Conservation (phyloP, 2,329 filamentous ascomycete species). For the Phaeophleospora eucalypticola region DNA sequence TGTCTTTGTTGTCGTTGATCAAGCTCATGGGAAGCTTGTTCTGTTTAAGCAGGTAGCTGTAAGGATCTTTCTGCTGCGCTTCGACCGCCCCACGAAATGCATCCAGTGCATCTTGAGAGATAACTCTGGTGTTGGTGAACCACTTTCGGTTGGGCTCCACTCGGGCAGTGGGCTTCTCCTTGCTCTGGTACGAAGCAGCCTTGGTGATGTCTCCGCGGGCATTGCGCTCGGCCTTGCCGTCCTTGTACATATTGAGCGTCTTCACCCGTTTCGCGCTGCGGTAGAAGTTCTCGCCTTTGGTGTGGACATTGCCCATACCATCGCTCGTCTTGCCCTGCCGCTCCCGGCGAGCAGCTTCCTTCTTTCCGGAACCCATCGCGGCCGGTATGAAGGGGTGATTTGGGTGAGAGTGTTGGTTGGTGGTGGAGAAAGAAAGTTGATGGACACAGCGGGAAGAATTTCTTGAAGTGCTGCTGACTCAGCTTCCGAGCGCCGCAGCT, state of each 20-base stretch:
- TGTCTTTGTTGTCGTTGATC: constrained; percentile 71
- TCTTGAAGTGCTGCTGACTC: not conserved
- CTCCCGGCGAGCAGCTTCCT: constrained; percentile 76
- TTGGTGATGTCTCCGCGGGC: constrained; percentile 78
- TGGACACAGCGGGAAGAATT: not conserved
- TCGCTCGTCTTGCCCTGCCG: constrained; percentile 81
- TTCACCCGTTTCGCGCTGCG: constrained; percentile 81
- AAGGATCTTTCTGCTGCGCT: constrained; percentile 84
- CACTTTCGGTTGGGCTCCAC: constrained; percentile 96
- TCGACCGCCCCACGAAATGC: constrained; percentile 90
- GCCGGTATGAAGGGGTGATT: constrained; percentile 2
- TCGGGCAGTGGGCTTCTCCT: constrained; percentile 74
- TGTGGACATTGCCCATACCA: constrained; percentile 86
- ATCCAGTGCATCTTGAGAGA: constrained; percentile 81
- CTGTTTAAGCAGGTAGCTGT: constrained; percentile 89
- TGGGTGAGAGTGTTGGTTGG: not conserved
- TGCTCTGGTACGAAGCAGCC: constrained; percentile 77
- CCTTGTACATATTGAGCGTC: constrained; percentile 83
- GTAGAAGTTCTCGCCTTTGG: constrained; percentile 99
- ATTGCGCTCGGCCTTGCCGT: constrained; percentile 78
- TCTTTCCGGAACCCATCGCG: constrained; percentile 85
- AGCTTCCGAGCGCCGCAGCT: too few relatives aligned
- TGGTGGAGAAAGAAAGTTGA: constrained; percentile 11
- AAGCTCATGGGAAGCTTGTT: constrained; percentile 97
- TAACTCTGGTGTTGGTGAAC: constrained; percentile 91